phyloP scores from a whole-genome alignment of 257 asterid species.

The Solanum raphanifolium region DNA sequence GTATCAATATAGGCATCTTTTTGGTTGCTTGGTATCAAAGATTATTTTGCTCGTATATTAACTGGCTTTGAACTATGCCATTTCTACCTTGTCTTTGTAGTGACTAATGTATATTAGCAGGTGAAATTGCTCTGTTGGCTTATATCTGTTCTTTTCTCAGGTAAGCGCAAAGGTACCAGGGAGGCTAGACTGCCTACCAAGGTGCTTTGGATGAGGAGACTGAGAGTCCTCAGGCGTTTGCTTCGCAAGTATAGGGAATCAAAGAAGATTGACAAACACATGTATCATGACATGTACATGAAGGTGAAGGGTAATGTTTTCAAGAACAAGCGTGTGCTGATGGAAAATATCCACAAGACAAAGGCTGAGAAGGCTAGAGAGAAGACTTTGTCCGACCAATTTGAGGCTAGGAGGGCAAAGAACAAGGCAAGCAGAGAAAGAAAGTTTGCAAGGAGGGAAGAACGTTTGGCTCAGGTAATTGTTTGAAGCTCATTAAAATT shows the following conservation, averaged over 20 bases:
- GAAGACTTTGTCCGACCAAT: background rate
- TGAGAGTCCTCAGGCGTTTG: conserved; percentile 2
- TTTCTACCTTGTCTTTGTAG: background rate
- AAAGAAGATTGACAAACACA: conserved; percentile 1
- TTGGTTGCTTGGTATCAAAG: background rate
- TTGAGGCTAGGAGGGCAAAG: conserved; percentile 4
- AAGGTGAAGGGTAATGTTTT: conserved; percentile 1
- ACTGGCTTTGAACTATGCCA: background rate
- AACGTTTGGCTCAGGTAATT: conserved; percentile 1
- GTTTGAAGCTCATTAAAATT: background rate
- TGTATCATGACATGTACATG: conserved; percentile 2
- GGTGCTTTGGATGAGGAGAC: conserved; percentile 3
- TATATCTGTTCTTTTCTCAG: background rate
- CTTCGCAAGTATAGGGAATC: conserved; percentile 2
- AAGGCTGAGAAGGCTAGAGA: conserved; percentile 4
- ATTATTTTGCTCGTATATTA: background rate
- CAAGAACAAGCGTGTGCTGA: conserved; percentile 5
- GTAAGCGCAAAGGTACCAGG: conserved; percentile 4
- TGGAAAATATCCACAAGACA: background rate
- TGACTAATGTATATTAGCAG: background rate
- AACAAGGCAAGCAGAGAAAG: conserved; percentile 4
- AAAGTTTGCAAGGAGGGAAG: background rate
- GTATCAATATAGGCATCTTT: background rate
- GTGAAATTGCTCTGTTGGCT: background rate
- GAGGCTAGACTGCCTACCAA: conserved; percentile 1